Conservation (phyloP, 768 basidiomycete species). For the Lanmaoa pseudosensibilis region DNA sequence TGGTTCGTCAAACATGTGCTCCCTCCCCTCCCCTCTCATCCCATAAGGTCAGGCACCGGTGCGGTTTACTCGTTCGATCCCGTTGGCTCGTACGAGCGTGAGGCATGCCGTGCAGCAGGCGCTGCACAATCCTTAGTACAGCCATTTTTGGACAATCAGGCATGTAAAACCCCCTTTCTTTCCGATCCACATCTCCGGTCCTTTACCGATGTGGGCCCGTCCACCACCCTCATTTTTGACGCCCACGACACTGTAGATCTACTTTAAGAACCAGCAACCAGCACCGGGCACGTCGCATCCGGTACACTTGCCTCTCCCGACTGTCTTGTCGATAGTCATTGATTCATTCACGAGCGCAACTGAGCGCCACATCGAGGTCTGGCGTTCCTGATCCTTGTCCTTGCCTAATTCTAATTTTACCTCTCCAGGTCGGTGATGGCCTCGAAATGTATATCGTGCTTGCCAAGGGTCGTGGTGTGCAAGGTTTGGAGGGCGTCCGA, state of each 20-base stretch:
- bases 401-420: slow-evolving; percentile 5
- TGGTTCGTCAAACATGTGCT: slow-evolving; percentile 51
- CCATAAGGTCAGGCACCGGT: slow-evolving; percentile 65
- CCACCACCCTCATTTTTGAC: slow-evolving; percentile 26
- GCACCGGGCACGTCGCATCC: slow-evolving; percentile 75
- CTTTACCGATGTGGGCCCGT: slow-evolving; percentile 49
- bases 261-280: slow-evolving; percentile 93
- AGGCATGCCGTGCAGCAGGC: slow-evolving; percentile 94
- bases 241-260: slow-evolving; percentile 59
- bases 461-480: slow-evolving; percentile 60
- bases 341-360: slow-evolving; percentile 98
- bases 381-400: slow-evolving; percentile 18
- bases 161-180: slow-evolving; percentile 39
- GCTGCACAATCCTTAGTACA: slow-evolving; percentile 94
- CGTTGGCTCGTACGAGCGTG: slow-evolving; percentile 96
- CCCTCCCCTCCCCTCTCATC: slow-evolving; percentile 3
- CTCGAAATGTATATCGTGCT: slow-evolving; percentile 90
- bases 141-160: slow-evolving; percentile 98
- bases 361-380: slow-evolving; percentile 95
- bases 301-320: slow-evolving; percentile 73
- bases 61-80: slow-evolving; percentile 99
- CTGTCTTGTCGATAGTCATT: slow-evolving; percentile 83
- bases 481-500: slow-evolving; percentile 54
- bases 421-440: slow-evolving; percentile 83
- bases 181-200: slow-evolving; percentile 38